Evolutionary conservation across 345 rosid genomes (phyloP), one percentile per base, ranked within the genome.

Genomic region (Odontarrhena argentea): DNA sequence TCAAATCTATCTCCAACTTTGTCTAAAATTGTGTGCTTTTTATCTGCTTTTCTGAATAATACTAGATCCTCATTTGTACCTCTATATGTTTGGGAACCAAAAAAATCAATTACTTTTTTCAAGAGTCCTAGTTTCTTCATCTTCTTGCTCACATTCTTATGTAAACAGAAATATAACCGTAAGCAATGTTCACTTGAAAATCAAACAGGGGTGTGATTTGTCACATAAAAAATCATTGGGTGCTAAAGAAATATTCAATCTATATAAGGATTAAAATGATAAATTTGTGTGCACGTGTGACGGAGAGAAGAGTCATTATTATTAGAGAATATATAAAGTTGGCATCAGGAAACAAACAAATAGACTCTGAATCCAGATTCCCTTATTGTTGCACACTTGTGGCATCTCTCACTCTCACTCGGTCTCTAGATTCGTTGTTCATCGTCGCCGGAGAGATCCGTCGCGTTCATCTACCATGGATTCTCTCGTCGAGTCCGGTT

Each of bases 401-500:
- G 46, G 41, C 50, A 11, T 35, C 49, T 37, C 66, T 54, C 32
- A 14, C 34, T 38, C 67, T 30, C 57, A 36, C 58, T 36, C 55
- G 47, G 38, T n/a, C 48, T 59, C 45, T 40, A 38, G 55, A 8
- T 28, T 14, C 13, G 14, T 5, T 59, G 7, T 9, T 9, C 46
- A 52, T 70, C 63, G 47, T 25, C 60, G 14, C 15, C 69, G 11
- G 25, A 15, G 28, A 46, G 65, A 63, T 64, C 54, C 47, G 11
- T 43, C 28, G 66, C 45, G 24, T 47, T 60, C 60, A 32, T 35
- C 50, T 36, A 26, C 64, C 72, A 91, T 91, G 97, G 96, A 82
- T 71, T 82, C 86, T 48, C 24, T 84, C 70, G 55, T 92, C 60
- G 89, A 92, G 77, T 80, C 92, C 57, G 81, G 83, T 49, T 92